Evolutionary conservation across 805 yeast genomes (phyloP), one percentile per base, ranked within the genome.

Genomic region (Middelhovenomyces tepae): DNA sequence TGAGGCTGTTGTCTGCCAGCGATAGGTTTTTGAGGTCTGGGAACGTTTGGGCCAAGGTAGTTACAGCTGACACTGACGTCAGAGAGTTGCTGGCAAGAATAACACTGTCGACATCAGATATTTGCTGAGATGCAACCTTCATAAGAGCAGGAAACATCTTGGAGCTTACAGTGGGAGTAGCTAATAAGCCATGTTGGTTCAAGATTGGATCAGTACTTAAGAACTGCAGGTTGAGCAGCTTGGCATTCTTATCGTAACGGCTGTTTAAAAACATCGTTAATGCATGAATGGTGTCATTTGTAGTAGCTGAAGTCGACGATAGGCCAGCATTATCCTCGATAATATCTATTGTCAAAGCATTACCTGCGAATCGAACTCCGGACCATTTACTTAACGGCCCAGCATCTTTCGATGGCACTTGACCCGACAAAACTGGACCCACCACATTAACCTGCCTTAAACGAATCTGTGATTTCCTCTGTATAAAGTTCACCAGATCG

Each of bases 61-160:
- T 59, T 16, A 87, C 63, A 10, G 67, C 57, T 22, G 64, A 50
- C 23, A 83, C 65, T 47, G 84, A 94, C 16, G 59, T 57, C 24
- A 91, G 56, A 35, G 67, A 66, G 53, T 91, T 81, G 14, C 27
- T 27, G 17, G 56, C 56, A 16, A 59, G 50, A 23, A 48, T 81
- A 5, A 87, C 72, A 37, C 85, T 77, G 19, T 76, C 78, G 3
- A 86, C 78, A 5, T 51, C 51, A 16, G 59, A 47, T 21, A 51
- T 48, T 5, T 71, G 74, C 34, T 72, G 71, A 3, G 63, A 58
- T 1, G 94, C 94, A 6, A 89, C 57, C 51, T 79, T 82, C 80
- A 89, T 73, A 43, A 91, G 59, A 1, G 97, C 97, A 7, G 85
- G 80, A 54, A 89, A 85, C 69, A 86, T 78, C 56, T 89, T 91